Conservation (phyloP, 495 filamentous ascomycete species). For the Cryomyces minteri region DNA sequence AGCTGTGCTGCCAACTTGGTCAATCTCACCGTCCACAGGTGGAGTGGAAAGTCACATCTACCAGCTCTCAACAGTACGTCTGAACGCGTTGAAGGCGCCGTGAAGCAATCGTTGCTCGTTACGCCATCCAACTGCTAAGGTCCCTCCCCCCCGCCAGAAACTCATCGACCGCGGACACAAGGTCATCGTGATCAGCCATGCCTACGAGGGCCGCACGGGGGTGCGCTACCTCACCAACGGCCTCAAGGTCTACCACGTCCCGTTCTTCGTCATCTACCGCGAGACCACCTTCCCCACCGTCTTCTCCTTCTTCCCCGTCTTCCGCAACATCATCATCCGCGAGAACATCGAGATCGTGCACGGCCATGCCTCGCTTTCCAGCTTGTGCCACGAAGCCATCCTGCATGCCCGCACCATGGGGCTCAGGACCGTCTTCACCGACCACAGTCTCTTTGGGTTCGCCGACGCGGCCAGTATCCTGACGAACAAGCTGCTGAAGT, state of each 20-base stretch:
- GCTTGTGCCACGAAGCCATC: slow-evolving; percentile 85
- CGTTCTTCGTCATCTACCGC: slow-evolving; percentile 88
- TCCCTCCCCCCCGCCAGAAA: slow-evolving; percentile 2
- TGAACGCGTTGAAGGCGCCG: too few relatives aligned
- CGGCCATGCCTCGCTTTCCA: slow-evolving; percentile 83
- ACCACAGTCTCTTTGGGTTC: slow-evolving; percentile 96
- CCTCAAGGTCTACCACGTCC: slow-evolving; percentile 94
- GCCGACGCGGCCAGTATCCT: slow-evolving; percentile 91
- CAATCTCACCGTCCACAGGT: slow-evolving; percentile 11
- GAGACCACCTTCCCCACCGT: slow-evolving; percentile 92
- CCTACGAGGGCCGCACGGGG: slow-evolving; percentile 79
- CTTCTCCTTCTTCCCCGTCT: slow-evolving; percentile 94
- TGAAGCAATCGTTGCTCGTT: too few relatives aligned
- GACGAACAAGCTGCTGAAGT: slow-evolving; percentile 92
- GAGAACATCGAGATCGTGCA: slow-evolving; percentile 95
- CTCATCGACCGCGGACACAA: slow-evolving; percentile 94
- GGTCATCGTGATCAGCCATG: slow-evolving; percentile 93
- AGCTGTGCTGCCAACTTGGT: too few relatives aligned
- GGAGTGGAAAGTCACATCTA: slow-evolving; percentile 98
- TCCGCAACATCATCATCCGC: slow-evolving; percentile 85
- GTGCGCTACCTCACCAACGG: slow-evolving; percentile 97
- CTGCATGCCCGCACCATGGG: slow-evolving; percentile 95
- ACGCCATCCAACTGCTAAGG: too few relatives aligned
- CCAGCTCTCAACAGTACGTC: slow-evolving; percentile 44
- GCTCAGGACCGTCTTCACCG: slow-evolving; percentile 84